A percentile compares a stretch with the other conserved stretches of the same genome.
Conservation (phyloP, 331 rosid genomes). For the Dryas integrifolia region DNA sequence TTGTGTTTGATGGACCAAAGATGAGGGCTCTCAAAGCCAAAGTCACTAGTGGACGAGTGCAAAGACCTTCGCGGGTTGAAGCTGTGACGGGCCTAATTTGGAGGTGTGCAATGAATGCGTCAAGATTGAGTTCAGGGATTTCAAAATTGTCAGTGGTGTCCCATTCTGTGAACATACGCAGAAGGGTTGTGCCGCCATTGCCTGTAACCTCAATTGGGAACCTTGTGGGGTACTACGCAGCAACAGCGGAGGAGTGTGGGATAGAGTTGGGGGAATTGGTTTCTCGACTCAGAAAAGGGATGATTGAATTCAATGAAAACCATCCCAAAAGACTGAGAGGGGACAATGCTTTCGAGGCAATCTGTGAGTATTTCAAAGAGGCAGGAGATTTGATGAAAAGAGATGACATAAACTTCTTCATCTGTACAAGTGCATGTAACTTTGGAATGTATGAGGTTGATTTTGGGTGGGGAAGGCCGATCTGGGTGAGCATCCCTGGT, state of each 20-base stretch:
- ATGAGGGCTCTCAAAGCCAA: conserved; percentile 18
- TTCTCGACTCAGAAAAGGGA: conserved; percentile 4
- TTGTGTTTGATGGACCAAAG: conserved; percentile 22
- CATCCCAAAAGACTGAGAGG: conserved; percentile 5
- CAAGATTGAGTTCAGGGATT: neutral
- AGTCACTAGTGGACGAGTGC: neutral
- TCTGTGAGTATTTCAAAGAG: conserved; percentile 4
- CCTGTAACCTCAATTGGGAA: conserved; percentile 21
- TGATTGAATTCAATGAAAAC: neutral
- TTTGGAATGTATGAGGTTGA: conserved; percentile 34
- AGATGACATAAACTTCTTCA: neutral
- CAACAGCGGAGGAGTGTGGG: neutral
- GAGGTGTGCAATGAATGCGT: conserved; percentile 12
- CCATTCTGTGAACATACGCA: conserved; percentile 20
- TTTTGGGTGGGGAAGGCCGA: conserved; percentile 56
- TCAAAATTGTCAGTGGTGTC: neutral
- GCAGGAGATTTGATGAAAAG: neutral
- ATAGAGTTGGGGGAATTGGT: conserved; percentile 15
- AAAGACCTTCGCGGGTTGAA: conserved; percentile 22
- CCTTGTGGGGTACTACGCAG: conserved; percentile 1
- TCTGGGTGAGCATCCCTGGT: neutral
- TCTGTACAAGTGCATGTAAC: conserved; percentile 27
- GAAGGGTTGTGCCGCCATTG: conserved; percentile 17
- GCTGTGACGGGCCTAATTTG: conserved; percentile 22
- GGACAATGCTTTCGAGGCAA: neutral